Evolutionary conservation across 768 basidiomycete species (phyloP).

Genomic region (Vishniacozyma victoriae): DNA sequence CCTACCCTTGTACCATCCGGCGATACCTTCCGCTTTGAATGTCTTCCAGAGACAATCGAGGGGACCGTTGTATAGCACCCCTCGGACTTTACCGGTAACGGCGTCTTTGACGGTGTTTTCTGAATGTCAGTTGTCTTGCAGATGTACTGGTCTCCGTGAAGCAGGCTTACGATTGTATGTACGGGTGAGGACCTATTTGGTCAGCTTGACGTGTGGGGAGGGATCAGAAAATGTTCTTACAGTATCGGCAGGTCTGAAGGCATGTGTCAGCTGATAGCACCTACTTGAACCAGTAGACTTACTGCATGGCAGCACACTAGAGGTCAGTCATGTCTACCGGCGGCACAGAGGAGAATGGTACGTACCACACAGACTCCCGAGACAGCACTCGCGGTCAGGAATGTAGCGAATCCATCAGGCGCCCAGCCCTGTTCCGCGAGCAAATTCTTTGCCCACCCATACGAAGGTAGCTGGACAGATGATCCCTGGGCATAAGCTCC

Average conservation of each 20-base stretch:
- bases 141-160: background rate
- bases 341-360: constrained; percentile 18
- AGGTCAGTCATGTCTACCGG: background rate
- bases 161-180: constrained; percentile 70
- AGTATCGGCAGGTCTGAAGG: constrained; percentile 31
- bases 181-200: constrained; percentile 68
- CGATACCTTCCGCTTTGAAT: constrained; percentile 75
- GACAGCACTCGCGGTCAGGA: constrained; percentile 76
- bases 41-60: constrained; percentile 98
- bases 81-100: constrained; percentile 50
- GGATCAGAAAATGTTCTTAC: constrained; percentile 5
- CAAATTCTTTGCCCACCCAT: constrained; percentile 84
- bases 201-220: constrained; percentile 5
- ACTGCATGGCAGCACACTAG: constrained; percentile 92
- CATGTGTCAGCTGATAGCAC: background rate
- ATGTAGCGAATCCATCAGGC: constrained; percentile 77
- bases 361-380: constrained; percentile 88
- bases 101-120: constrained; percentile 46
- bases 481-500: constrained; percentile 25
- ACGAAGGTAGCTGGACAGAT: constrained; percentile 88
- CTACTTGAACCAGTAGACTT: constrained; percentile 26
- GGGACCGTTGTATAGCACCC: constrained; percentile 79
- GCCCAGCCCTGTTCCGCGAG: constrained; percentile 64
- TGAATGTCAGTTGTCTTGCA: constrained; percentile 5
- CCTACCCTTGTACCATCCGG: constrained; percentile 92